These are phyloP conservation scores for Mimosa pudica DNA, from an alignment of 306 rosid genomes.

Conservation along the genomic window DNA sequence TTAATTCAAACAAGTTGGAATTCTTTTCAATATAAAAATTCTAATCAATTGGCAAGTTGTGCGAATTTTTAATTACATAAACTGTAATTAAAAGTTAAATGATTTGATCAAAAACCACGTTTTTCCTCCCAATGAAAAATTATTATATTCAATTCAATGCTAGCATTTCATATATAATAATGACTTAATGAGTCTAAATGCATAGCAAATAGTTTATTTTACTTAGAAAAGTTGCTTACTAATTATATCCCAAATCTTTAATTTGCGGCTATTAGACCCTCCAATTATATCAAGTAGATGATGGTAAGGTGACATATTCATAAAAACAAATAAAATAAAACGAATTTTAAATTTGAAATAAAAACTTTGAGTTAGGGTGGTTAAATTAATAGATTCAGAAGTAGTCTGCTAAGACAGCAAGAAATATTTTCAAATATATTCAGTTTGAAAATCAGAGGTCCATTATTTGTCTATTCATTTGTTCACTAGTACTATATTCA, in stretches of 20 bases:
- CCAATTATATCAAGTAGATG: background rate
- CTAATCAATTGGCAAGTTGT: conserved; percentile 24
- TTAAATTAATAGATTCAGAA: background rate
- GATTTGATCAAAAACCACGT: conserved; percentile 36
- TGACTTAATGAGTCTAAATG: conserved; percentile 25
- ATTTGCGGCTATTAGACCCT: conserved; percentile 32
- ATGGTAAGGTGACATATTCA: background rate
- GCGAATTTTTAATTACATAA: background rate
- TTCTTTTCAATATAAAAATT: conserved; percentile 37
- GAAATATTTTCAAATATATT: background rate
- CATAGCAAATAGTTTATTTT: background rate
- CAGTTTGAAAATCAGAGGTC: background rate
- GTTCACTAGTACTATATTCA: background rate
- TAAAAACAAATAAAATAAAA: background rate
- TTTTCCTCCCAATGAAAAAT: conserved; percentile 14
- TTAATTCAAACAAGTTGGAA: conserved; percentile 52
- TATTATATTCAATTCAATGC: conserved; percentile 26
- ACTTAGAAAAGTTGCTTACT: background rate
- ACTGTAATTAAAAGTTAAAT: conserved; percentile 15
- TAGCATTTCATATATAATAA: no score
- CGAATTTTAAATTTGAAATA: background rate
- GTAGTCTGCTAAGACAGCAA: conserved; percentile 10
- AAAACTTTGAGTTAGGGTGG: background rate
- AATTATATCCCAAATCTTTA: background rate
- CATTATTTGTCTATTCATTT: background rate